Evolutionary conservation across 106 monocot species (phyloP), one percentile per base, ranked within the genome.

Genomic region (Ottelia alismoides): DNA sequence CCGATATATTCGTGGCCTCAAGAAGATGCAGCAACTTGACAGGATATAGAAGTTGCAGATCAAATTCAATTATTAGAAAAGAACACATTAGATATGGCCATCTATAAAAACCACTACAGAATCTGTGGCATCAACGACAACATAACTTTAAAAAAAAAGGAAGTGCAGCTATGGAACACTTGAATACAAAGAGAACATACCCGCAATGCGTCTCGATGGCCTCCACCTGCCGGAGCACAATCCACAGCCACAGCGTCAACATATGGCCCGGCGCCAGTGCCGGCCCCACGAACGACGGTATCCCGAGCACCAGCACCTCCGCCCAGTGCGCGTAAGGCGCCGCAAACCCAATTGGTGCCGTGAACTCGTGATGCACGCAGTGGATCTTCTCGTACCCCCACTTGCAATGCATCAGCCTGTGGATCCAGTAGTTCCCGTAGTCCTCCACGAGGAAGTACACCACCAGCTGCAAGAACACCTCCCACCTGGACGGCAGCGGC

Each of bases 381-480:
- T 96, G 96, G 47, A 96, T 85, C 56, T 85, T 96, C 64, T 96
- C 84, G 32, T 96, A 96, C 0, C 73, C 76, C 96, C 96, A 96
- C 55, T 70, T 64, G 2, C 65, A 64, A 27, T 78, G 88, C 52
- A 82, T 51, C 51, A 74, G 31, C 49, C 96, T 40, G 62, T 96
- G 96, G 48, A 96, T 68, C 96, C 96, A 96, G 63, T 96, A 96
- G 60, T 89, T 88, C 11, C 70, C 73, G 65, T 76, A 96, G 56
- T 96, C 96, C 74, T 96, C 96, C 18, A 85, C 52, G 53, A 96
- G 27, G 70, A 96, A 65, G 50, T 62, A 62, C 1, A 62, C 61
- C 48, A 25, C 14, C 30, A 62, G 61, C 31, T 62, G 61, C n/a
- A 61, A 57, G 10, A 23, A 66, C 20, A 98, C 60, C 72, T 98